Conservation (phyloP, 768 basidiomycete genomes). For the Leccinum uliginosum region DNA sequence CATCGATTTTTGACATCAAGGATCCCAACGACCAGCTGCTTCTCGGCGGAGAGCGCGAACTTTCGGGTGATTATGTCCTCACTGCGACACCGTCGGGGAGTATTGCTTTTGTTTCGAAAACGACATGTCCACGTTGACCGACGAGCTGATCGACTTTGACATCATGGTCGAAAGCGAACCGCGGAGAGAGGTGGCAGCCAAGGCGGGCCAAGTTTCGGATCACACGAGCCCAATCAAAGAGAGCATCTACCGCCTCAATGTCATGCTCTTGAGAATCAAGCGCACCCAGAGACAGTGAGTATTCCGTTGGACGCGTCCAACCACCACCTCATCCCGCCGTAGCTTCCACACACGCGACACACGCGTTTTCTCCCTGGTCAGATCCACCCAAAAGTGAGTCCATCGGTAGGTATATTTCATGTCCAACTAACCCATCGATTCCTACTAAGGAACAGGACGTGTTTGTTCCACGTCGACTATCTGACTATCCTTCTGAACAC, state of each 20-base stretch:
- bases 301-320: neutral
- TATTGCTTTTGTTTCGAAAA: constrained; percentile 98
- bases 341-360: constrained; percentile 95
- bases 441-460: no score
- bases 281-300: constrained; percentile 91
- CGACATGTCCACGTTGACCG: constrained; percentile 90
- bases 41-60: constrained; percentile 83
- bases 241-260: constrained; percentile 87
- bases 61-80: constrained; percentile 95
- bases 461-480: no score
- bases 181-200: constrained; percentile 81
- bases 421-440: neutral
- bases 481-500: no score
- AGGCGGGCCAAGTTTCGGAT: constrained; percentile 82
- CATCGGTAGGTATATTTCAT: neutral
- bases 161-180: constrained; percentile 99
- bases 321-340: constrained; percentile 1
- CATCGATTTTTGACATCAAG: constrained; percentile 88
- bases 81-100: constrained; percentile 88
- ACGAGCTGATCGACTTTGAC: constrained; percentile 92
- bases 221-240: constrained; percentile 94
- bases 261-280: constrained; percentile 84
- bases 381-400: constrained; percentile 78
- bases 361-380: constrained; percentile 88
- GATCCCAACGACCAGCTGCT: constrained; percentile 87